Evolutionary conservation across 2,329 filamentous ascomycete genomes (phyloP).

Genomic region (Hansfordia pulvinata): DNA sequence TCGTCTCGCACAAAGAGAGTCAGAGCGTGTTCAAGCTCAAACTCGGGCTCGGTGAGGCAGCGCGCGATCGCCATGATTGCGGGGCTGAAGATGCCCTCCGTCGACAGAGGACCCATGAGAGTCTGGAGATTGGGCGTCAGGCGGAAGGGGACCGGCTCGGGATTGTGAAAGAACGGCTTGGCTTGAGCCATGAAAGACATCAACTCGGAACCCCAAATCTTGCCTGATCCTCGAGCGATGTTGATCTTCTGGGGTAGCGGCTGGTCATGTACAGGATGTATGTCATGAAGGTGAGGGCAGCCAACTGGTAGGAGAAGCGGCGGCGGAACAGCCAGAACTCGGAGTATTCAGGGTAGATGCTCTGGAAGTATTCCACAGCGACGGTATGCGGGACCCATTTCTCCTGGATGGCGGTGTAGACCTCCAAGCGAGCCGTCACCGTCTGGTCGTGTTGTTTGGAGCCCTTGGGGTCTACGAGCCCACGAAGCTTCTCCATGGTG

Average conservation of each 20-base stretch:
- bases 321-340: conserved; percentile 98
- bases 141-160: conserved; percentile 91
- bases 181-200: conserved; percentile 76
- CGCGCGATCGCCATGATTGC: conserved; percentile 93
- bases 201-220: conserved; percentile 92
- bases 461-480: conserved; percentile 56
- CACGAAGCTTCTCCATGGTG: conserved; percentile 85
- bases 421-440: conserved; percentile 67
- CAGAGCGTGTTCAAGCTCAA: conserved; percentile 88
- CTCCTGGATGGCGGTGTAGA: conserved; percentile 88
- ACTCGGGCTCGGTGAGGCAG: conserved; percentile 77
- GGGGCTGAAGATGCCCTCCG: conserved; percentile 91
- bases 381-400: conserved; percentile 80
- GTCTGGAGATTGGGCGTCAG: conserved; percentile 93
- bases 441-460: conserved; percentile 53
- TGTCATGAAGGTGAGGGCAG: conserved; percentile 93
- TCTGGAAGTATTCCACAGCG: conserved; percentile 78
- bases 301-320: conserved; percentile 92
- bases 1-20: conserved; percentile 94
- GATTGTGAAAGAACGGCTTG: conserved; percentile 87
- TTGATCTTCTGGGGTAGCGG: conserved; percentile 88
- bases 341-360: conserved; percentile 73
- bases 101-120: conserved; percentile 88
- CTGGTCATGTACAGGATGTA: conserved; percentile 97
- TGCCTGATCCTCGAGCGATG: conserved; percentile 76